Evolutionary conservation across 2,329 filamentous ascomycete species (phyloP).

Genomic region (Immersiporthe knoxdaviesiana): DNA sequence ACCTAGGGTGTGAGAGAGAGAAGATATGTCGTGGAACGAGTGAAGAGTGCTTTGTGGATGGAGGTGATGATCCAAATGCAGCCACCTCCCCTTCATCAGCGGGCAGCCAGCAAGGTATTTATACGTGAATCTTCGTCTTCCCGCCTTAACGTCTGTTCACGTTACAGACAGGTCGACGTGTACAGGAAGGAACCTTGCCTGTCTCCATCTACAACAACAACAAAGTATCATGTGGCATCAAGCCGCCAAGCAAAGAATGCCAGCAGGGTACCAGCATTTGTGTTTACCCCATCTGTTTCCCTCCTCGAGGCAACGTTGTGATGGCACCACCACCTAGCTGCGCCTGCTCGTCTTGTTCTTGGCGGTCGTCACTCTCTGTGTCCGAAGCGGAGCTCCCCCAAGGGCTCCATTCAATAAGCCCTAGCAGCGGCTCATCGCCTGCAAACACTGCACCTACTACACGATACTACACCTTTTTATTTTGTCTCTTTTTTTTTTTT

Average conservation of each 20-base stretch:
- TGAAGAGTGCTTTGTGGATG: conserved; percentile 1
- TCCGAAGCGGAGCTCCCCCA: not conserved
- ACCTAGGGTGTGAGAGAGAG: not conserved
- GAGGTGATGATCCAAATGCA: conserved; percentile 1
- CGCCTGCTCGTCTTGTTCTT: conserved; percentile 8
- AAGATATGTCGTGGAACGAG: not conserved
- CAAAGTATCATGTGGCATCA: not conserved
- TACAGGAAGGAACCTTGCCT: not conserved
- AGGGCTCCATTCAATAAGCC: not conserved
- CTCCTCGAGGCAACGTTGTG: conserved; percentile 2
- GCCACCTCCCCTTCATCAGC: not conserved
- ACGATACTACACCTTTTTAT: not conserved
- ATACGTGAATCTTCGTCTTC: conserved; percentile 9
- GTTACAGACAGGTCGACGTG: not conserved
- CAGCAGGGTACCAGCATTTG: not conserved
- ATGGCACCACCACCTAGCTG: conserved; percentile 18
- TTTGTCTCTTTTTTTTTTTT: too few relatives aligned
- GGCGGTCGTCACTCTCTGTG: conserved; percentile 22
- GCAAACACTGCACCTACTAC: not conserved
- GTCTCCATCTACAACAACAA: not conserved
- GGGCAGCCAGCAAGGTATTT: conserved; percentile 8
- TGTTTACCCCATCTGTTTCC: not conserved
- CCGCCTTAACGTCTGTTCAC: too few relatives aligned
- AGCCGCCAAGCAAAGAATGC: not conserved
- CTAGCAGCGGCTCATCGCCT: not conserved